Base-by-base conservation (phyloP, 1,139 yeast species). In the Insectozyma bohioensis region DNA sequence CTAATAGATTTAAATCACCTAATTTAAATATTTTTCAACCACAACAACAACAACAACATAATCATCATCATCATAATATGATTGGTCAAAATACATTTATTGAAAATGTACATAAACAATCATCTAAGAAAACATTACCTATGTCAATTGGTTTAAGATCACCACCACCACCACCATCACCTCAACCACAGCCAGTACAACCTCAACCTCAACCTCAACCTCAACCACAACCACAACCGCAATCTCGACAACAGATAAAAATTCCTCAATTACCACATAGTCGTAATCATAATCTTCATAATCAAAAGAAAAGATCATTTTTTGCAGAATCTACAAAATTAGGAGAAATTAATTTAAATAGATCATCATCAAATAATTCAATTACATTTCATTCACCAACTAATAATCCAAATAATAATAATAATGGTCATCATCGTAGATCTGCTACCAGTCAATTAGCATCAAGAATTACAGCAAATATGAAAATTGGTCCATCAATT, bases 91-190 rank as follows among this genome's bases (percentile, higher is more conserved):
- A 40, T 26, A 41, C 49, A 12, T 50, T 51, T 34, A 41, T 49
- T 6, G 39, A 39, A 21, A 49, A 50, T 16, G 34, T 50, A 16
- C 51, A 47, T 14, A 41, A 45, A 28, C 47, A 47, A 24, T 43
- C 46, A 8, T 37, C 41, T n/a, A 29, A 30, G 21, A 42, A 37
- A 14, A 33, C 21, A 21, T 23, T 29, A 6, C 31, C 32, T 10
- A 11, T 7, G n/a, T n/a, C n/a, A 5, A 16, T n/a, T 11, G 11
- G 9, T 6, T 19, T 6, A 16, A 7, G 8, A 15, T 19, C 23
- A 19, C 28, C 17, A 28, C 16, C 8, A 16, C 12, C n/a, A 15
- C 23, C 23, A 19, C 28, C 17, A 28, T 20, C 8, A 12, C 26
- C 6, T 22, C 24, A 12, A 11, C 5, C 20, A 24, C 18, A n/a